Conservation (phyloP, 257 asterid species). For the Salvia hispanica region DNA sequence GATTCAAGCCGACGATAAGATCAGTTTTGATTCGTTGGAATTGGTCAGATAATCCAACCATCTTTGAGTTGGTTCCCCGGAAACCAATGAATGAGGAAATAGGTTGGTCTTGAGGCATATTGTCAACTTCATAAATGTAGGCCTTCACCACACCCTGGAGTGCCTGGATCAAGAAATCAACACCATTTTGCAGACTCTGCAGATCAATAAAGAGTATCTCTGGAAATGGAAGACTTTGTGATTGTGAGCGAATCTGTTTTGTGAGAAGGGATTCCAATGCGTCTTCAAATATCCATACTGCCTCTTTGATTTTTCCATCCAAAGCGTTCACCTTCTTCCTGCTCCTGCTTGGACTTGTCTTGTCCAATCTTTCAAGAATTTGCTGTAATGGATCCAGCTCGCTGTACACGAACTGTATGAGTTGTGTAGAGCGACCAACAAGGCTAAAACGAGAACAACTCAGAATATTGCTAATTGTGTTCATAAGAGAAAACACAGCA, state of each 20-base stretch:
- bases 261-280: not conserved
- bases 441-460: not conserved
- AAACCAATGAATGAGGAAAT: too few relatives aligned
- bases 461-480: not conserved
- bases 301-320: slow-evolving; percentile 11
- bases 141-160: not conserved
- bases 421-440: not conserved
- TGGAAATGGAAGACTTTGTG: too few relatives aligned
- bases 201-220: not conserved
- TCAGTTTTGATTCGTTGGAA: not conserved
- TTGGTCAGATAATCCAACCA: not conserved
- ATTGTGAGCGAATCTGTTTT: too few relatives aligned
- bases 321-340: not conserved
- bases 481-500: slow-evolving; percentile 14
- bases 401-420: not conserved
- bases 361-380: not conserved
- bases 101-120: not conserved
- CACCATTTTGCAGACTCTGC: not conserved
- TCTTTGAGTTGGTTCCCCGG: not conserved
- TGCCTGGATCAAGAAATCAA: not conserved
- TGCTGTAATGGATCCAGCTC: not conserved
- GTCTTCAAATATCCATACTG: not conserved
- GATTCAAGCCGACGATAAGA: too few relatives aligned
- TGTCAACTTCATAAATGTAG: not conserved
- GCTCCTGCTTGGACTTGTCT: not conserved